Evolutionary conservation across 164 flowering plant genomes (phyloP).

Genomic region (Berberis thunbergii): DNA sequence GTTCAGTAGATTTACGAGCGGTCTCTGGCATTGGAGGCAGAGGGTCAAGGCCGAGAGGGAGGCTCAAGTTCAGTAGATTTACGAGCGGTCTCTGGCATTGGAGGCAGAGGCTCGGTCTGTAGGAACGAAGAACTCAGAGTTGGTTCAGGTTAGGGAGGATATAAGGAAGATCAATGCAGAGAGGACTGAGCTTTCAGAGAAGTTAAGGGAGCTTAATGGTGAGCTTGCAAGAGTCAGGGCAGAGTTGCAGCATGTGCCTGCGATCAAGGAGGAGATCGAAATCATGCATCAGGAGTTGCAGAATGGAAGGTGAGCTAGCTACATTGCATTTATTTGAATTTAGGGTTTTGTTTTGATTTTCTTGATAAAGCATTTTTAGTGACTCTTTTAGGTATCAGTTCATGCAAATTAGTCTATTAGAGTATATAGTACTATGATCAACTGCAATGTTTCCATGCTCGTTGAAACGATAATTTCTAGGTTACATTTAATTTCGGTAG

Average conservation of each 20-base stretch:
- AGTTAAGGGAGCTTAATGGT: conserved; percentile 30
- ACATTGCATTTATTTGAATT: too few species aligned
- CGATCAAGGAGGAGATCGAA: conserved; percentile 43
- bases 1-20: conserved; percentile 53
- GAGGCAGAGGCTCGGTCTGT: conserved; percentile 52
- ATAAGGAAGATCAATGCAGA: conserved; percentile 29
- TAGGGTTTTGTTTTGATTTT: too few species aligned
- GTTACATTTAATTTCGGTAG: too few species aligned
- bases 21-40: conserved; percentile 51
- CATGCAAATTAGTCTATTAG: too few species aligned
- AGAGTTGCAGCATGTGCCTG: conserved; percentile 29
- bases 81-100: conserved; percentile 42
- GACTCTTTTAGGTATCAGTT: too few species aligned
- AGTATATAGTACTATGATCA: too few species aligned
- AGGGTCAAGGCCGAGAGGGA: conserved; percentile 66
- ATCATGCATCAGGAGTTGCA: conserved; percentile 41
- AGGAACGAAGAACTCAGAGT: conserved; percentile 34
- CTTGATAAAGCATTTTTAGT: too few species aligned
- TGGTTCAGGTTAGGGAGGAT: conserved; percentile 42
- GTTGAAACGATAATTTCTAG: too few species aligned
- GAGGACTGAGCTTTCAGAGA: conserved; percentile 26
- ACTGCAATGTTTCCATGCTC: too few species aligned
- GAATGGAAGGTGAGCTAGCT: conserved; percentile 45
- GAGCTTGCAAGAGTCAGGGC: conserved; percentile 25
- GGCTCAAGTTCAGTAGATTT: conserved; percentile 48